Percentiles rank a stretch among this genome's conserved stretches.
These are phyloP conservation scores for Ceratocystis albifundus DNA, from an alignment of 2,329 filamentous ascomycete genomes.

Conservation along the genomic window DNA sequence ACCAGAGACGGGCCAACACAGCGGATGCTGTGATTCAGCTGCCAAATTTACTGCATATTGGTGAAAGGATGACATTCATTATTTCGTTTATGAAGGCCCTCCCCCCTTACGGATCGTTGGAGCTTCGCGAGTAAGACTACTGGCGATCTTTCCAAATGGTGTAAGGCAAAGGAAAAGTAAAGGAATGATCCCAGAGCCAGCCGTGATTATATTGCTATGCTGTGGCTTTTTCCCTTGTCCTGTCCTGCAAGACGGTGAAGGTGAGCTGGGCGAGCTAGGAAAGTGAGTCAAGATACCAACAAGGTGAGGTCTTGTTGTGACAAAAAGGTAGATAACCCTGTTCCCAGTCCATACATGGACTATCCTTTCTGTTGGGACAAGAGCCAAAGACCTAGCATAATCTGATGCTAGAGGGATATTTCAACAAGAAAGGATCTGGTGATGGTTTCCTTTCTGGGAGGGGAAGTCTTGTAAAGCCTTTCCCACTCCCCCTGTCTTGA, in stretches of 20 bases:
- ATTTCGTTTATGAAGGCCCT: background rate
- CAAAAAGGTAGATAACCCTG: background rate
- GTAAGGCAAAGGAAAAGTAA: background rate
- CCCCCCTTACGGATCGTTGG: background rate
- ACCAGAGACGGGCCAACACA: background rate
- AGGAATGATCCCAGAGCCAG: background rate
- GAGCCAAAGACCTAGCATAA: background rate
- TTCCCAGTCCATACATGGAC: conserved; percentile 6
- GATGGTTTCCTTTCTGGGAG: background rate
- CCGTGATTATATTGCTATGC: background rate
- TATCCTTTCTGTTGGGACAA: conserved; percentile 10
- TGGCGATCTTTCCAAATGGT: background rate
- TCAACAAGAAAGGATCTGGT: background rate
- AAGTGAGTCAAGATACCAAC: background rate
- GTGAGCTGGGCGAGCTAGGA: background rate
- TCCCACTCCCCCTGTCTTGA: background rate
- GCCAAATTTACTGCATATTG: background rate
- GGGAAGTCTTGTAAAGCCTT: too few species aligned
- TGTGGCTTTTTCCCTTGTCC: conserved; percentile 5
- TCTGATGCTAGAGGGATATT: background rate
- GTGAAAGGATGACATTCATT: background rate
- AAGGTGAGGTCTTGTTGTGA: background rate
- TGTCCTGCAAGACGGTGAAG: background rate
- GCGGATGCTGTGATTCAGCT: background rate
- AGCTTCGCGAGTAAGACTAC: background rate